Evolutionary conservation across 2,329 filamentous ascomycete genomes (phyloP).

Genomic region (Alternaria tenuissima): DNA sequence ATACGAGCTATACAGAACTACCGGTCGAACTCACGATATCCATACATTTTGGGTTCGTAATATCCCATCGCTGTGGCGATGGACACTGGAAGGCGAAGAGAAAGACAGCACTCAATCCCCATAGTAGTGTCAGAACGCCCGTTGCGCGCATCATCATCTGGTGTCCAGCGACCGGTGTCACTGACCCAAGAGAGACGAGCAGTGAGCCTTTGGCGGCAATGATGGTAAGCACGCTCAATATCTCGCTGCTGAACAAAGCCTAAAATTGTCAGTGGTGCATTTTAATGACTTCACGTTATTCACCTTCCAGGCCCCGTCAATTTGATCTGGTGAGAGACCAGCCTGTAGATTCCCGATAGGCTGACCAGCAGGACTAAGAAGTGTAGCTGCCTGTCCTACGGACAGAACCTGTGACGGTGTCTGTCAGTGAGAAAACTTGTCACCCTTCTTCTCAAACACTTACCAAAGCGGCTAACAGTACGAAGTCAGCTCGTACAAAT

Average conservation of each 20-base stretch:
- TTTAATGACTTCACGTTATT: too few species aligned
- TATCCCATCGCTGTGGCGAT: neutral
- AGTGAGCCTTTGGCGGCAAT: constrained; percentile 7
- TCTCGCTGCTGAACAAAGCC: constrained; percentile 7
- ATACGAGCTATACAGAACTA: neutral
- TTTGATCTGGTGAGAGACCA: neutral
- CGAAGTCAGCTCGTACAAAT: neutral
- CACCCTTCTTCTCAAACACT: neutral
- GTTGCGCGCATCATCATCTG: neutral
- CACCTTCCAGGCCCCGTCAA: constrained; percentile 4
- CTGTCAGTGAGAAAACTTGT: neutral
- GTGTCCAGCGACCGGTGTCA: neutral
- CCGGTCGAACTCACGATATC: neutral
- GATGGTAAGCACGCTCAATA: neutral
- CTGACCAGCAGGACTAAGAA: constrained; percentile 15
- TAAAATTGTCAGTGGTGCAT: neutral
- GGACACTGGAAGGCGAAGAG: constrained; percentile 15
- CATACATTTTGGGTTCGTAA: constrained; percentile 3
- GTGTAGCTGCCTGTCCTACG: constrained; percentile 1
- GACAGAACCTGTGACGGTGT: constrained; percentile 1
- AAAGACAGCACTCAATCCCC: constrained; percentile 2
- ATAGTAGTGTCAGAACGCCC: constrained; percentile 1
- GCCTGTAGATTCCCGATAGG: constrained; percentile 6
- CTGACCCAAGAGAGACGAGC: neutral
- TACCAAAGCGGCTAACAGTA: constrained; percentile 2